These are phyloP conservation scores for Psilocybe sp. DNA, from an alignment of 768 basidiomycete species.

Conservation along the genomic window DNA sequence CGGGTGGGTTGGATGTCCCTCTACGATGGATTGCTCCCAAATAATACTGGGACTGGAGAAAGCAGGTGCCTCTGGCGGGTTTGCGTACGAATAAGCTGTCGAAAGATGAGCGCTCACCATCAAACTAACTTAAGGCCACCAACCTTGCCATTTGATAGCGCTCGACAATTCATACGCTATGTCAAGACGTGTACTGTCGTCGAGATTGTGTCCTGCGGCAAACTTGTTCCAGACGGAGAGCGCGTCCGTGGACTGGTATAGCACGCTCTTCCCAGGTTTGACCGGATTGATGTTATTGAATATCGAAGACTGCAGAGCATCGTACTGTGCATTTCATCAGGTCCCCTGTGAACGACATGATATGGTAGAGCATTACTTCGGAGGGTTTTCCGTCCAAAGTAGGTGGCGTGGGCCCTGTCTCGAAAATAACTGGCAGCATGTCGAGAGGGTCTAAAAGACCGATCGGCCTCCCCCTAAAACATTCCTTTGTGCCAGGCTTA, in stretches of 20 bases:
- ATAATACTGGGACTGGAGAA: slow-evolving; percentile 47
- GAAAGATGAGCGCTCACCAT: background rate
- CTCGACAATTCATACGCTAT: slow-evolving; percentile 47
- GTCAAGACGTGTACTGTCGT: slow-evolving; percentile 29
- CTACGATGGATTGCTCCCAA: slow-evolving; percentile 62
- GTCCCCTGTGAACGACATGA: background rate
- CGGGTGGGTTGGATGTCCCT: slow-evolving; percentile 60
- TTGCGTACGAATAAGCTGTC: slow-evolving; percentile 44
- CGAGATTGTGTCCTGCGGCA: slow-evolving; percentile 32
- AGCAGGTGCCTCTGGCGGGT: slow-evolving; percentile 42
- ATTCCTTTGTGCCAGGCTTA: slow-evolving; percentile 28
- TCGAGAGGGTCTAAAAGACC: slow-evolving; percentile 54
- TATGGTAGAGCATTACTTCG: slow-evolving; percentile 10
- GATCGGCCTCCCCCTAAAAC: slow-evolving; percentile 34
- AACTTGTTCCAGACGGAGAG: slow-evolving; percentile 43
- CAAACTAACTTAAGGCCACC: slow-evolving; percentile 6
- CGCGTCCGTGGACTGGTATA: slow-evolving; percentile 30
- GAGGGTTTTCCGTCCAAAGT: background rate
- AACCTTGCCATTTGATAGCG: slow-evolving; percentile 55
- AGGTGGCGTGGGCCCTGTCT: slow-evolving; percentile 9
- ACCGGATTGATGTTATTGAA: slow-evolving; percentile 23
- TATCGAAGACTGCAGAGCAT: slow-evolving; percentile 21
- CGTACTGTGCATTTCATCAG: slow-evolving; percentile 24
- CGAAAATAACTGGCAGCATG: slow-evolving; percentile 45
- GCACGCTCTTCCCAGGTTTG: slow-evolving; percentile 16